phyloP scores from a whole-genome alignment of 306 rosid genomes.

The Begonia peltatifolia region DNA sequence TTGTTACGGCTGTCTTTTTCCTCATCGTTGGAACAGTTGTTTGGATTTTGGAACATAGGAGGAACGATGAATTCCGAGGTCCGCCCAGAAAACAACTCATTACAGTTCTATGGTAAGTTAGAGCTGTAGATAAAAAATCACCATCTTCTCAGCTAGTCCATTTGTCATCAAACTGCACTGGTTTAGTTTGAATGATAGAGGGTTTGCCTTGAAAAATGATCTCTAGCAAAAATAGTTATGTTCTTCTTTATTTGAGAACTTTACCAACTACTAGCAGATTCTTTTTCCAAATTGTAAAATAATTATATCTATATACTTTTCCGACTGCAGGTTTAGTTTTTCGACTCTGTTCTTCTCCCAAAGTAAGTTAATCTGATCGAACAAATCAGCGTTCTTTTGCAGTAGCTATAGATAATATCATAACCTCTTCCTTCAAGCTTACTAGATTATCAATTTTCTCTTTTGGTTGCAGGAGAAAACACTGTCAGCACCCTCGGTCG shows the following conservation, averaged over 20 bases:
- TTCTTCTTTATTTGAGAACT: too few relatives aligned
- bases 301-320: slow-evolving; percentile 1
- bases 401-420: slow-evolving; percentile 2
- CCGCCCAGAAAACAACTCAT: slow-evolving; percentile 70
- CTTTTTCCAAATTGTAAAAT: neutral
- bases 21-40: slow-evolving; percentile 64
- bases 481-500: slow-evolving; percentile 92
- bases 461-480: slow-evolving; percentile 51
- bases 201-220: too few relatives aligned
- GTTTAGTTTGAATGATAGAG: too few relatives aligned
- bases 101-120: slow-evolving; percentile 62
- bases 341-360: slow-evolving; percentile 73
- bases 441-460: neutral
- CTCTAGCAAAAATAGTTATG: too few relatives aligned
- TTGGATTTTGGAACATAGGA: slow-evolving; percentile 94
- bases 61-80: slow-evolving; percentile 82
- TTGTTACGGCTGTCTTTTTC: slow-evolving; percentile 56
- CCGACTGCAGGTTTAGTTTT: slow-evolving; percentile 40
- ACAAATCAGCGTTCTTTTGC: slow-evolving; percentile 3
- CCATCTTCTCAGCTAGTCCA: too few relatives aligned
- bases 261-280: too few relatives aligned
- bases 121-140: too few relatives aligned
- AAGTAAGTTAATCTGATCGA: slow-evolving; percentile 36
- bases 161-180: too few relatives aligned
- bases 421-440: slow-evolving; percentile 12